phyloP scores from a whole-genome alignment of 2,329 filamentous ascomycete genomes.

The Clarireedia sp. region DNA sequence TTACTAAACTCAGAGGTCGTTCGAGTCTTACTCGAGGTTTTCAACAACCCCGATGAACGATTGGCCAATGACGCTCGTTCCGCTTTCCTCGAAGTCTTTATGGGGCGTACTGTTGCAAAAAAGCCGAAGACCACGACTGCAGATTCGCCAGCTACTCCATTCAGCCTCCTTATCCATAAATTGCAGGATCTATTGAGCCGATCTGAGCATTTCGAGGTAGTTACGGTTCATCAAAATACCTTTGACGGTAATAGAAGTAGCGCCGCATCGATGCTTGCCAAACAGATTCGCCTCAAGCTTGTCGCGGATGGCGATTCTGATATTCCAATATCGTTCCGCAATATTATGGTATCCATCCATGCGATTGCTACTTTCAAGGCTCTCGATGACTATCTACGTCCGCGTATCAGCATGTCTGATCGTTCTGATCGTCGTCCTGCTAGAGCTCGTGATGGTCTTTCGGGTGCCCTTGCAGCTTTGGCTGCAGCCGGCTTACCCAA shows the following conservation, averaged over 20 bases:
- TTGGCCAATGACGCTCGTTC: conserved; percentile 62
- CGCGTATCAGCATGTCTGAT: conserved; percentile 76
- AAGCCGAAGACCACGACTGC: conserved; percentile 52
- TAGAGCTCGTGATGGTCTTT: conserved; percentile 52
- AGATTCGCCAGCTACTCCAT: conserved; percentile 70
- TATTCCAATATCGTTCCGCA: conserved; percentile 78
- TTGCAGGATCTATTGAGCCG: conserved; percentile 92
- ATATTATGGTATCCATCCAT: conserved; percentile 97
- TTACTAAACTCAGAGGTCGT: conserved; percentile 87
- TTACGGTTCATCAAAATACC: conserved; percentile 88
- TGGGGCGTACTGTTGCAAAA: conserved; percentile 64
- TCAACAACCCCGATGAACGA: conserved; percentile 61
- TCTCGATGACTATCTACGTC: conserved; percentile 88
- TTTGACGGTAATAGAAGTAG: conserved; percentile 86
- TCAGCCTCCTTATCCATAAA: conserved; percentile 87
- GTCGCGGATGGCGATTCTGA: conserved; percentile 85
- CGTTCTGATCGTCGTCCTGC: conserved; percentile 63
- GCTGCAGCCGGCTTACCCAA: conserved; percentile 61
- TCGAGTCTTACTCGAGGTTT: conserved; percentile 70
- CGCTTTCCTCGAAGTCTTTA: conserved; percentile 86
- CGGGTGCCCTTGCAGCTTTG: conserved; percentile 66
- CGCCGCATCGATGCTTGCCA: conserved; percentile 90
- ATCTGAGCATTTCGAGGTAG: conserved; percentile 95
- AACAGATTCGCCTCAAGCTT: conserved; percentile 84
- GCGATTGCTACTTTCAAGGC: conserved; percentile 97